Evolutionary conservation across 1,284 basidiomycete genomes (phyloP).

Genomic region (Leccinum solheimii): DNA sequence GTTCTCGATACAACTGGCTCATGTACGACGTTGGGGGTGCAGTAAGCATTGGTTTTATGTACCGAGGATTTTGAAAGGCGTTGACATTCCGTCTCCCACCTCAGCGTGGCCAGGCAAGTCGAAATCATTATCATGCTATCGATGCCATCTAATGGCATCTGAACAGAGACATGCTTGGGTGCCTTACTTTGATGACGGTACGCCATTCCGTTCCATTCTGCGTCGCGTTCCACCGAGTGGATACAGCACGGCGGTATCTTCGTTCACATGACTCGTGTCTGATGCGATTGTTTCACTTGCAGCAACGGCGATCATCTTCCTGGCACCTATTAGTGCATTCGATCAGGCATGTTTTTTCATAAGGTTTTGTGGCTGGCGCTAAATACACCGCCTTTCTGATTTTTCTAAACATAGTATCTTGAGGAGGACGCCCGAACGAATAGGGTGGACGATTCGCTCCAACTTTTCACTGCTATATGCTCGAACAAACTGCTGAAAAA

Average conservation of each 20-base stretch:
- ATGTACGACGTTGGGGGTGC: constrained; percentile 81
- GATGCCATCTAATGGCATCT: constrained; percentile 25
- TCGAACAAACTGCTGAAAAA: constrained; percentile 71
- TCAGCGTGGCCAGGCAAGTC: constrained; percentile 55
- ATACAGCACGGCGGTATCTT: constrained; percentile 17
- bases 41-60: constrained; percentile 43
- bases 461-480: constrained; percentile 72
- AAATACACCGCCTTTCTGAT: constrained; percentile 12
- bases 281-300: constrained; percentile 11
- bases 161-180: constrained; percentile 73
- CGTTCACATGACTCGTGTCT: constrained; percentile 14
- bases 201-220: constrained; percentile 26
- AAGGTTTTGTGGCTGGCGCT: constrained; percentile 7
- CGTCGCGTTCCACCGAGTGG: constrained; percentile 11
- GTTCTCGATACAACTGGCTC: constrained; percentile 66
- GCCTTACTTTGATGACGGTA: constrained; percentile 81
- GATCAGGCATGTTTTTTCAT: constrained; percentile 38
- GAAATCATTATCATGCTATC: constrained; percentile 20
- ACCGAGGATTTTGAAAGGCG: not conserved
- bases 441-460: constrained; percentile 76
- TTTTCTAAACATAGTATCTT: constrained; percentile 54
- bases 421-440: constrained; percentile 78
- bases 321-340: constrained; percentile 80
- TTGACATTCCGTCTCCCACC: constrained; percentile 9
- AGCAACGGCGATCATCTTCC: constrained; percentile 74